Conservation (phyloP, 768 basidiomycete genomes). For the Pholiota molesta region DNA sequence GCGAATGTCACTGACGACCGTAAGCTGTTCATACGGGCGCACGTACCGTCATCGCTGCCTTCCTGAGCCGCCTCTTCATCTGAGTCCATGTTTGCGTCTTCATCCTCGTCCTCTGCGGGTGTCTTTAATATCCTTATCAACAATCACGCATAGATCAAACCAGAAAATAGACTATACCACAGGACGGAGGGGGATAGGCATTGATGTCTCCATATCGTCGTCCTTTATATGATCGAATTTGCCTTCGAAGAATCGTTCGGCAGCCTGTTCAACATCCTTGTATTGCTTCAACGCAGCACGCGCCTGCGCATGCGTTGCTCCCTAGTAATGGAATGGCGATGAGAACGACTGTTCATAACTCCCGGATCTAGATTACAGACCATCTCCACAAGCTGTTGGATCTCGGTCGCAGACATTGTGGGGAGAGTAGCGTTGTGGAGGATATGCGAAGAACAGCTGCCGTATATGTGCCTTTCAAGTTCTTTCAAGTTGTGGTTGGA, state of each 20-base stretch:
- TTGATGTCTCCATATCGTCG: constrained; percentile 51
- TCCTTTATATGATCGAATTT: constrained; percentile 77
- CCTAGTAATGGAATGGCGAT: constrained; percentile 45
- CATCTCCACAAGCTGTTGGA: constrained; percentile 62
- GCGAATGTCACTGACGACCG: neutral
- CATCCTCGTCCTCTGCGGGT: constrained; percentile 54
- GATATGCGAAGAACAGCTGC: neutral
- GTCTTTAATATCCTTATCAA: constrained; percentile 41
- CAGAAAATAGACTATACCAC: constrained; percentile 26
- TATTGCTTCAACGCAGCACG: constrained; percentile 78
- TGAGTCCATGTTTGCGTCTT: constrained; percentile 31
- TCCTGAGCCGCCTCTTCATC: constrained; percentile 60
- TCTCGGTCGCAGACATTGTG: constrained; percentile 44
- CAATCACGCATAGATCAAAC: constrained; percentile 2
- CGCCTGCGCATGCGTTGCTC: constrained; percentile 81
- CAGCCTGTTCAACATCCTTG: constrained; percentile 92
- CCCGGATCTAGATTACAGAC: constrained; percentile 24
- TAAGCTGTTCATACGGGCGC: neutral
- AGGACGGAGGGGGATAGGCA: constrained; percentile 20
- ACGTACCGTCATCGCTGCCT: constrained; percentile 39
- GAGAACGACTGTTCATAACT: neutral
- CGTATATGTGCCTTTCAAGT: neutral
- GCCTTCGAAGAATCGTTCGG: constrained; percentile 84
- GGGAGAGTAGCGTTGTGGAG: neutral
- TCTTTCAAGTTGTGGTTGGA: neutral